These are phyloP conservation scores for Diaporthe citrichinensis DNA, from an alignment of 2,329 filamentous ascomycete genomes.

Conservation along the genomic window DNA sequence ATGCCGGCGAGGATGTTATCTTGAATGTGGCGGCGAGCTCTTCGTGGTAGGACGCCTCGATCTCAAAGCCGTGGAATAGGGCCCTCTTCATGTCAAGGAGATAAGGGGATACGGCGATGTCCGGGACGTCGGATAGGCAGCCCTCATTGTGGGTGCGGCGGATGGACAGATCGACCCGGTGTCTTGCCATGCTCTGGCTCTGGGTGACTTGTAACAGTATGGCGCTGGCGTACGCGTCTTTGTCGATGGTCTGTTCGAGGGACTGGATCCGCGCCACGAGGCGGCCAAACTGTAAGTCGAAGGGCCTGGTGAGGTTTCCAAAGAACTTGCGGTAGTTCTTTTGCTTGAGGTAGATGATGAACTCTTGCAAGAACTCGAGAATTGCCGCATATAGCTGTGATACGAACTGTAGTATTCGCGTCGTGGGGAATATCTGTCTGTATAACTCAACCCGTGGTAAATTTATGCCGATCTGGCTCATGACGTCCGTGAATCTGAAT, in stretches of 20 bases:
- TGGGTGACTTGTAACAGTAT: slow-evolving; percentile 40
- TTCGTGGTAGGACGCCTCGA: slow-evolving; percentile 47
- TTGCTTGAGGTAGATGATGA: slow-evolving; percentile 44
- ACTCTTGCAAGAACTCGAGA: slow-evolving; percentile 46
- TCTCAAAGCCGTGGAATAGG: slow-evolving; percentile 46
- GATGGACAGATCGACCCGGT: slow-evolving; percentile 40
- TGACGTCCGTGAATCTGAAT: slow-evolving; percentile 45
- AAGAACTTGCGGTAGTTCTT: slow-evolving; percentile 37
- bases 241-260: slow-evolving; percentile 39
- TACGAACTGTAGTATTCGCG: slow-evolving; percentile 48
- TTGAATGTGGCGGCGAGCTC: slow-evolving; percentile 47
- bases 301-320: slow-evolving; percentile 36
- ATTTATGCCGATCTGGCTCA: slow-evolving; percentile 47
- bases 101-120: slow-evolving; percentile 3
- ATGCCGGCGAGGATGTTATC: slow-evolving; percentile 47
- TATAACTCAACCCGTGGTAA: slow-evolving; percentile 46
- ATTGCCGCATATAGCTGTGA: slow-evolving; percentile 47
- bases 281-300: slow-evolving; percentile 43
- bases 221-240: slow-evolving; percentile 42
- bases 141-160: slow-evolving; percentile 39
- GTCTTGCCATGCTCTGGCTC: slow-evolving; percentile 41
- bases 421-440: slow-evolving; percentile 45
- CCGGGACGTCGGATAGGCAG: slow-evolving; percentile 29
- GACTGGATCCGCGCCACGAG: slow-evolving; percentile 42
- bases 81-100: slow-evolving; percentile 44